Percentiles rank a stretch among this genome's conserved stretches.
These are phyloP conservation scores for Bisporella sp. DNA, from an alignment of 2,329 filamentous ascomycete species.

Conservation along the genomic window DNA sequence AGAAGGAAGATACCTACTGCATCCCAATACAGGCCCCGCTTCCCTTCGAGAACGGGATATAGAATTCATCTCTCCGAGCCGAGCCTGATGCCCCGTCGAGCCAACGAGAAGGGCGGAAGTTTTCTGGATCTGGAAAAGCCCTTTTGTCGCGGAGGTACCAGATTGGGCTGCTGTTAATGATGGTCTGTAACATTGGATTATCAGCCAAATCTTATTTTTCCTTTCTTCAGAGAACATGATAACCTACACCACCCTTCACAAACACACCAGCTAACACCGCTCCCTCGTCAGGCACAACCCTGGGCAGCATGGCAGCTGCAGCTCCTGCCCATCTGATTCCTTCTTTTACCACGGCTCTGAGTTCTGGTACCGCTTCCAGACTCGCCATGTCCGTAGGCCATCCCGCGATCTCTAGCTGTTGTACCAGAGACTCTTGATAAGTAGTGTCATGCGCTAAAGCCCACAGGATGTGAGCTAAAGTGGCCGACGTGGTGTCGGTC, in stretches of 20 bases:
- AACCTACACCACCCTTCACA: conserved; percentile 34
- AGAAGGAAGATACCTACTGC: too few species aligned
- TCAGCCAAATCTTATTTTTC: too few species aligned
- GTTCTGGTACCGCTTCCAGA: conserved; percentile 11
- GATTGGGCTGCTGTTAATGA: too few species aligned
- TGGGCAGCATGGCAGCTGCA: conserved; percentile 20
- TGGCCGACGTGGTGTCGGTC: conserved; percentile 27
- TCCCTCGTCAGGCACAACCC: conserved; percentile 12
- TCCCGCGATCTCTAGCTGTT: conserved; percentile 12
- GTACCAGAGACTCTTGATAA: conserved; percentile 20
- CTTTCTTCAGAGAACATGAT: too few species aligned
- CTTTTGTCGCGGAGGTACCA: too few species aligned
- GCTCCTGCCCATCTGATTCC: conserved; percentile 31
- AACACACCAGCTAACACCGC: conserved; percentile 23
- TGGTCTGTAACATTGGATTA: too few species aligned
- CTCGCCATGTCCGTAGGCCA: conserved; percentile 21
- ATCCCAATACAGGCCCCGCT: too few species aligned
- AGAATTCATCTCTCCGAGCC: too few species aligned
- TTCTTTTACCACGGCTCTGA: conserved; percentile 41
- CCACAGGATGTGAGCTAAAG: conserved; percentile 26
- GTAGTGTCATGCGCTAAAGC: conserved; percentile 21
- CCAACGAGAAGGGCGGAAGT: too few species aligned
- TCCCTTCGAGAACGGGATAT: too few species aligned
- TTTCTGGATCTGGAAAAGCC: too few species aligned
- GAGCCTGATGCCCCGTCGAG: too few species aligned